Conservation (phyloP, 768 basidiomycete genomes). For the Suillus placidus region DNA sequence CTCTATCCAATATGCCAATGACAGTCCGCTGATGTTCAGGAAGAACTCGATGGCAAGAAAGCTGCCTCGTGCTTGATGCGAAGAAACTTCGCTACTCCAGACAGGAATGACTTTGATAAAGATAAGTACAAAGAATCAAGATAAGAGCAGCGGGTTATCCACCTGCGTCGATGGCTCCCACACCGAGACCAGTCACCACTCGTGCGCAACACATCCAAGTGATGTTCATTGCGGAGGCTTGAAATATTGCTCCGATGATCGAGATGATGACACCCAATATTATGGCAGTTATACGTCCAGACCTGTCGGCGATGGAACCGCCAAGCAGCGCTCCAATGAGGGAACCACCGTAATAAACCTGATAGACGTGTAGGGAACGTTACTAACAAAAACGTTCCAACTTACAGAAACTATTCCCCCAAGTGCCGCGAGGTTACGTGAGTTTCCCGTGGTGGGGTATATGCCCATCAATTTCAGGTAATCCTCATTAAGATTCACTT, state of each 20-base stretch:
- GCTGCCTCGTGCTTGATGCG: slow-evolving; percentile 12
- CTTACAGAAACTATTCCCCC: slow-evolving; percentile 15
- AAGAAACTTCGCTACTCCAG: slow-evolving; percentile 12
- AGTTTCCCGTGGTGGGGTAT: slow-evolving; percentile 12
- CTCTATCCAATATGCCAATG: slow-evolving; percentile 14
- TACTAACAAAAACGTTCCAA: not conserved
- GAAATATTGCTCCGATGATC: slow-evolving; percentile 10
- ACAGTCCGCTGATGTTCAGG: slow-evolving; percentile 10
- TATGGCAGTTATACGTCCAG: slow-evolving; percentile 12
- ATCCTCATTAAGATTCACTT: slow-evolving; percentile 13
- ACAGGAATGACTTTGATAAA: slow-evolving; percentile 10
- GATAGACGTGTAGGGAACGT: not conserved
- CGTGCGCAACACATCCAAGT: slow-evolving; percentile 14
- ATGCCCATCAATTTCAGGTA: slow-evolving; percentile 12
- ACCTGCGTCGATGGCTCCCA: slow-evolving; percentile 13
- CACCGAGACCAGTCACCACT: slow-evolving; percentile 11
- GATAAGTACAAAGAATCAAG: not conserved
- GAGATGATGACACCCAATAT: slow-evolving; percentile 11
- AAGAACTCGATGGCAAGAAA: slow-evolving; percentile 13
- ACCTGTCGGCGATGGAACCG: slow-evolving; percentile 9
- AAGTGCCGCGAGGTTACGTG: slow-evolving; percentile 13
- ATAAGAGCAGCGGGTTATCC: not conserved
- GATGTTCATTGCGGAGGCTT: slow-evolving; percentile 14
- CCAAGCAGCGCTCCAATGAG: slow-evolving; percentile 10
- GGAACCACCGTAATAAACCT: slow-evolving; percentile 5